phyloP scores from a whole-genome alignment of 2,329 filamentous ascomycete genomes.

The Epichloe gansuensis region DNA sequence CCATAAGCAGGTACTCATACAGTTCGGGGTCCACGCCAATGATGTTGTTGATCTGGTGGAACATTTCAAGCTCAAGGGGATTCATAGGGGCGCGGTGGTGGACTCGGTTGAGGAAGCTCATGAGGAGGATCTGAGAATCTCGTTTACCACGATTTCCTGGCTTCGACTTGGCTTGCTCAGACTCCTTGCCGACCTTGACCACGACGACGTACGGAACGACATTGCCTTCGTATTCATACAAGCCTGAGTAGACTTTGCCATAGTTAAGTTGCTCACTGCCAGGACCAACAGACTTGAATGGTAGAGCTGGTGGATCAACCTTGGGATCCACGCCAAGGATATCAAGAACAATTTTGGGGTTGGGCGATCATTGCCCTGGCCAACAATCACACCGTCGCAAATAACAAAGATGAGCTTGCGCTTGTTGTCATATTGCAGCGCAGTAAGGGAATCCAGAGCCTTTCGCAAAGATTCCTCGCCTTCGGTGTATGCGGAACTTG shows the following conservation, averaged over 20 bases:
- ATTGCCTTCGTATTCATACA: constrained; percentile 96
- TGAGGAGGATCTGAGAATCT: constrained; percentile 89
- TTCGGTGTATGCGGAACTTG: constrained; percentile 95
- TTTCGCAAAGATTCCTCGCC: constrained; percentile 91
- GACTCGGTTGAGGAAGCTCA: constrained; percentile 97
- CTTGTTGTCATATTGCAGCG: constrained; percentile 96
- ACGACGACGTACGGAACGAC: constrained; percentile 93
- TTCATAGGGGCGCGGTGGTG: constrained; percentile 92
- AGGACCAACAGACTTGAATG: constrained; percentile 84
- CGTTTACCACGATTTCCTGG: constrained; percentile 97
- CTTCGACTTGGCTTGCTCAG: constrained; percentile 80
- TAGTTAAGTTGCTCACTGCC: constrained; percentile 93
- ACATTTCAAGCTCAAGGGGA: constrained; percentile 92
- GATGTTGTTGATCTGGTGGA: constrained; percentile 98
- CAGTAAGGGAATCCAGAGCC: constrained; percentile 85
- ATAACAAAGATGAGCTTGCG: constrained; percentile 92
- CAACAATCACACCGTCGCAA: constrained; percentile 94
- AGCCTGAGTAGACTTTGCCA: constrained; percentile 93
- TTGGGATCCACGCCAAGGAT: constrained; percentile 96
- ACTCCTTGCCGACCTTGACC: constrained; percentile 95
- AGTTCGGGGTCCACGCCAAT: constrained; percentile 96
- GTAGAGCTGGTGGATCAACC: constrained; percentile 83
- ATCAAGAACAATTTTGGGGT: constrained; percentile 94
- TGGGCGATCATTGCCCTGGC: constrained; percentile 87
- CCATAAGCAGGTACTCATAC: constrained; percentile 95